A percentile compares a stretch with the other conserved stretches of the same genome.
Evolutionary conservation across 441 rosid genomes (phyloP).

Genomic region (Hura crepitans): DNA sequence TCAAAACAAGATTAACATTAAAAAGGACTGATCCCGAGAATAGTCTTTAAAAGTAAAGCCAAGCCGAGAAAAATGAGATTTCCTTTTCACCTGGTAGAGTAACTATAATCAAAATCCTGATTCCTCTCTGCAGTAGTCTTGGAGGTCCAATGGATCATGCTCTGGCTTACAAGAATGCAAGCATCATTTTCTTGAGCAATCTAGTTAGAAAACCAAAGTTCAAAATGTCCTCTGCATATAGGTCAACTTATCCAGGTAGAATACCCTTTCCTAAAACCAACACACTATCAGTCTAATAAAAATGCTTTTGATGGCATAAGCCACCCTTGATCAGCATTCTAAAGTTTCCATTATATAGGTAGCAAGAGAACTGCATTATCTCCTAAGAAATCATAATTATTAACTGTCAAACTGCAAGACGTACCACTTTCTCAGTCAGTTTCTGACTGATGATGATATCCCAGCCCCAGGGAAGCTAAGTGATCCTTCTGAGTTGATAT

Average conservation of each 20-base stretch:
- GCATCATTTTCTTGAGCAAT: conserved; percentile 66
- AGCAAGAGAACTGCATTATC: conserved; percentile 39
- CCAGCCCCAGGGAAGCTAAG: conserved; percentile 44
- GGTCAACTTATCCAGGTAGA: conserved; percentile 62
- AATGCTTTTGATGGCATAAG: conserved; percentile 72
- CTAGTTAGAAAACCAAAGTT: conserved; percentile 58
- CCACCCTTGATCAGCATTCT: conserved; percentile 63
- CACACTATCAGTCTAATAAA: conserved; percentile 61
- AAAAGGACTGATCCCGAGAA: conserved; percentile 3
- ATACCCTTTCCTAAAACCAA: conserved; percentile 69
- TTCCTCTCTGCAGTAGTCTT: conserved; percentile 53
- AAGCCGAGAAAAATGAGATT: conserved; percentile 18
- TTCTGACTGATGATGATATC: conserved; percentile 67
- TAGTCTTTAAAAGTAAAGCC: neutral
- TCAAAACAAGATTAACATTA: too few species aligned
- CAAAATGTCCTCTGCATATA: conserved; percentile 71
- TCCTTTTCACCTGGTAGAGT: conserved; percentile 45
- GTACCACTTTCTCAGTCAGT: conserved; percentile 56
- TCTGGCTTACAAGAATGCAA: conserved; percentile 58
- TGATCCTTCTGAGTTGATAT: conserved; percentile 45
- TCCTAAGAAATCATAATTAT: conserved; percentile 42
- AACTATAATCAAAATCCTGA: conserved; percentile 46
- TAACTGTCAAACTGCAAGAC: conserved; percentile 75
- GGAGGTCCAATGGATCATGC: conserved; percentile 53
- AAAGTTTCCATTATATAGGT: conserved; percentile 72